Evolutionary conservation across 2,329 filamentous ascomycete genomes (phyloP).

Genomic region (Microsporum audouinii): DNA sequence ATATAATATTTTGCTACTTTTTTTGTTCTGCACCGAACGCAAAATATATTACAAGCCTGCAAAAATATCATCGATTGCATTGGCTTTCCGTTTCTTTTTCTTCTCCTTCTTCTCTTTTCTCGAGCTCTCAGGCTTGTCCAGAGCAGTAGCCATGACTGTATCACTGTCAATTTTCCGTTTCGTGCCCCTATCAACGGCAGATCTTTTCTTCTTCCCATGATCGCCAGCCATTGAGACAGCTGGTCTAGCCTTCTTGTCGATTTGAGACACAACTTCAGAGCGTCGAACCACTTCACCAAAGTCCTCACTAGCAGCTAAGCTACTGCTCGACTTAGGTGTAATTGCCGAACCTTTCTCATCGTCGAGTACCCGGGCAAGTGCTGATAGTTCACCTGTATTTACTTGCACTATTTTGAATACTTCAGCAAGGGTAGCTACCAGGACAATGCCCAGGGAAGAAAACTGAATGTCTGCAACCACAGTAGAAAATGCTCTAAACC

Average conservation of each 20-base stretch:
- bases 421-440: conserved; percentile 54
- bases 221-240: background rate
- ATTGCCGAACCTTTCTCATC: background rate
- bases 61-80: conserved; percentile 66
- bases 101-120: background rate
- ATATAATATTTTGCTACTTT: background rate
- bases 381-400: background rate
- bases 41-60: conserved; percentile 8
- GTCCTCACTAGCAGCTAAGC: conserved; percentile 6
- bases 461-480: conserved; percentile 62
- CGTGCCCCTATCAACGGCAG: background rate
- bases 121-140: background rate
- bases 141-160: background rate
- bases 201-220: background rate
- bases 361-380: background rate
- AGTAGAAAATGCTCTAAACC: conserved; percentile 48
- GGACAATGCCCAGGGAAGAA: conserved; percentile 56
- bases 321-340: background rate
- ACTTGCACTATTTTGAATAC: conserved; percentile 33
- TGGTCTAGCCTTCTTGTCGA: background rate
- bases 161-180: conserved; percentile 6
- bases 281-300: conserved; percentile 9
- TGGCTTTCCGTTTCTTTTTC: conserved; percentile 46
- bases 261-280: background rate
- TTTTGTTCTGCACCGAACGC: background rate